A percentile compares a stretch with the other conserved stretches of the same genome.
Conservation (phyloP, 1,139 yeast species). For the Geotrichum restrictum region DNA sequence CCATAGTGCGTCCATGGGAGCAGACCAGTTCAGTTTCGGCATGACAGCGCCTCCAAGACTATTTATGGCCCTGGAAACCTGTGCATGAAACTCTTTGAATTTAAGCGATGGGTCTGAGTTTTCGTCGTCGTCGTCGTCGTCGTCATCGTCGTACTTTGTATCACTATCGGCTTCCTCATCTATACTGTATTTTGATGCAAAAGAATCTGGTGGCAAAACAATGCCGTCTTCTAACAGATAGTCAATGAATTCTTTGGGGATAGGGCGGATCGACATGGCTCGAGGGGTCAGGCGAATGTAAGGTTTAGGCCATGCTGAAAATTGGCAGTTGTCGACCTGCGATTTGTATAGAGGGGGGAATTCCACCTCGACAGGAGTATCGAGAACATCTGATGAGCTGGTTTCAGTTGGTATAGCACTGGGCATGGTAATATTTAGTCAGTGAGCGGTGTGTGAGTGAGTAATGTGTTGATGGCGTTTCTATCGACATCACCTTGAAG, state of each 20-base stretch:
- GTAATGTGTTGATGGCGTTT: too few relatives aligned
- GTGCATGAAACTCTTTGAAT: slow-evolving; percentile 58
- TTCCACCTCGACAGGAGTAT: neutral
- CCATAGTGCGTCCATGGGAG: slow-evolving; percentile 95
- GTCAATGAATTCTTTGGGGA: slow-evolving; percentile 63
- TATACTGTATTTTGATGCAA: slow-evolving; percentile 24
- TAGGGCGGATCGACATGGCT: slow-evolving; percentile 55
- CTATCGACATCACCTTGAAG: too few relatives aligned
- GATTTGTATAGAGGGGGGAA: slow-evolving; percentile 16
- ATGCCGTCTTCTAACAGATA: slow-evolving; percentile 79
- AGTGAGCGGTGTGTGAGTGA: too few relatives aligned
- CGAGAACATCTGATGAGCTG: neutral
- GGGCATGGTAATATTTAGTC: too few relatives aligned
- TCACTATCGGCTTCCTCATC: slow-evolving; percentile 31
- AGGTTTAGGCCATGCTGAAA: slow-evolving; percentile 64
- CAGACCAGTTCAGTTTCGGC: slow-evolving; percentile 94
- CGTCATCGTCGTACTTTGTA: slow-evolving; percentile 54
- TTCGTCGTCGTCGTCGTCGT: slow-evolving; percentile 46
- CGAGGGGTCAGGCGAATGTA: slow-evolving; percentile 52
- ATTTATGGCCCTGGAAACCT: slow-evolving; percentile 44
- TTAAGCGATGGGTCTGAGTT: slow-evolving; percentile 40
- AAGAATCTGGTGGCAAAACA: slow-evolving; percentile 47
- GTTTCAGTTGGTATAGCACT: neutral
- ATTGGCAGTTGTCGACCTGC: slow-evolving; percentile 64
- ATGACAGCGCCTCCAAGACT: slow-evolving; percentile 58